Conservation (phyloP, 495 filamentous ascomycete genomes). For the Penicillium paxilli region DNA sequence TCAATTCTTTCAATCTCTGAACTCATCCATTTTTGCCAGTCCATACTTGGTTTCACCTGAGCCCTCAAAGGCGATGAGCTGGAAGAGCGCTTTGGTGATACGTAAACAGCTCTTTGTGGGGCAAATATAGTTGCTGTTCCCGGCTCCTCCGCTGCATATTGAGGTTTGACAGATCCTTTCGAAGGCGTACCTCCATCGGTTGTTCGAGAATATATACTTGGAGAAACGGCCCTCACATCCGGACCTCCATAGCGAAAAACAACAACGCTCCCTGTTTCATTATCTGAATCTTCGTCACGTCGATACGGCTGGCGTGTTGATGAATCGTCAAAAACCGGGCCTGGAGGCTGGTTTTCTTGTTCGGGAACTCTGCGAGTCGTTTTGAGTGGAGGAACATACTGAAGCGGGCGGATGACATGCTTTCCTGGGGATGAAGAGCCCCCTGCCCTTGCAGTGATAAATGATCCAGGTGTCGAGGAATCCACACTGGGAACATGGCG, state of each 20-base stretch:
- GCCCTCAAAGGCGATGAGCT: constrained; percentile 2
- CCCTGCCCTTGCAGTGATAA: constrained; percentile 28
- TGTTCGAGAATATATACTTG: constrained; percentile 59
- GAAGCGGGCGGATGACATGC: not conserved
- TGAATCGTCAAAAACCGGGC: not conserved
- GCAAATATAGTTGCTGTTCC: constrained; percentile 49
- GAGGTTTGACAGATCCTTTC: constrained; percentile 9
- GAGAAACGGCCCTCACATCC: constrained; percentile 26
- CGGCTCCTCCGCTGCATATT: constrained; percentile 20
- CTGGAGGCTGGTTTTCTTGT: not conserved
- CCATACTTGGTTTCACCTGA: constrained; percentile 29
- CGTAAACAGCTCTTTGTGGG: constrained; percentile 39
- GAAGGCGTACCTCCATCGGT: constrained; percentile 45
- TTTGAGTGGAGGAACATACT: not conserved
- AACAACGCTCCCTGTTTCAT: constrained; percentile 21
- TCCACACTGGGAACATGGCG: constrained; percentile 35
- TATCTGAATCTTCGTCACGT: constrained; percentile 16
- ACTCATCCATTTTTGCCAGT: constrained; percentile 53
- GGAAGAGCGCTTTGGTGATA: constrained; percentile 25
- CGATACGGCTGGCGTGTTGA: constrained; percentile 2
- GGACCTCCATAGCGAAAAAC: constrained; percentile 8
- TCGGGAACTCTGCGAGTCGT: not conserved
- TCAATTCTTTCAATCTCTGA: constrained; percentile 44
- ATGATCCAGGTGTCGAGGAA: constrained; percentile 32
- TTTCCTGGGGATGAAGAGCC: constrained; percentile 24